Evolutionary conservation across 2,329 filamentous ascomycete genomes (phyloP), one percentile per base, ranked within the genome.

Genomic region (Penicillium palitans): DNA sequence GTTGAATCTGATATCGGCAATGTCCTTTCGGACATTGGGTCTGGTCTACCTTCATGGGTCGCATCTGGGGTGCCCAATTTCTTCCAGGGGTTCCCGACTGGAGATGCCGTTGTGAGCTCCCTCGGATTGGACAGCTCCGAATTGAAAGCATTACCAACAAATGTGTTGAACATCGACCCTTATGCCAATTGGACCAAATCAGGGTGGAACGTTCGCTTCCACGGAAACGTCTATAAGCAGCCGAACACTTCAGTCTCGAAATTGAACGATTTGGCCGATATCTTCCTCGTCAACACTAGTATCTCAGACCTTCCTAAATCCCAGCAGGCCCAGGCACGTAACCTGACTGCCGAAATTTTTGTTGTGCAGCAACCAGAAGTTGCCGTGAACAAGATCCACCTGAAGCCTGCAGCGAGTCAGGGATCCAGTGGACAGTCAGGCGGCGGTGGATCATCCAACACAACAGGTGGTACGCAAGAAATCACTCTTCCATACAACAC

Each of bases 171-270:
- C 35, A 63, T 66, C 13, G 61, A 64, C 37, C 64, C 60, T 12
- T 89, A 89, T 64, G 90, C 81, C n/a, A 93, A 93, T 63, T 93
- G 88, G 86, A 92, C 90, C 1, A 80, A 87, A n/a, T 75, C 85
- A 58, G 88, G 88, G 35, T 93, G 90, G 90, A 90, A 87, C 61
- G 81, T 92, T 4, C 83, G 89, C 29, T 84, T 92, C 61, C 90
- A 89, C 64, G 90, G 90, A 65, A 91, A 91, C 68, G 87, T 92
- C n/a, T 93, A 87, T 80, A 92, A 91, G 73, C 83, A 89, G 61
- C 90, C 90, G 1, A 84, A 90, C 59, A 87, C 89, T 35, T 83
- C 82, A 1, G 79, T 85, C 64, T 77, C 79, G 35, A 89, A 85
- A 65, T 77, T 93, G 46, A 83, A 93, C 64, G 80, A 87, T 39